These are phyloP conservation scores for Cucurbita argyrosperma DNA, from an alignment of 306 rosid genomes.

Conservation along the genomic window DNA sequence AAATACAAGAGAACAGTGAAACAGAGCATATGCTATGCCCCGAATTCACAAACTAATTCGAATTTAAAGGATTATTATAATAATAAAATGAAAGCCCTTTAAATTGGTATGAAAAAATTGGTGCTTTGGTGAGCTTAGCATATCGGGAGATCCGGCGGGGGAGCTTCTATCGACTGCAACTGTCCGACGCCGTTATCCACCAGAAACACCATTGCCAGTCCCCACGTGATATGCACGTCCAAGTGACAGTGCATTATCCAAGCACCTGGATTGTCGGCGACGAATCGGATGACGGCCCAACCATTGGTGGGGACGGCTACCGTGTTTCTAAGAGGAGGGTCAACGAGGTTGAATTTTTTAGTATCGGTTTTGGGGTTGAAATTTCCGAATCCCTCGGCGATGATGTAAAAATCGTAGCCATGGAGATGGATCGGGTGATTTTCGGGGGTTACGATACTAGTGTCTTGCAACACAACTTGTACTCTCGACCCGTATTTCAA, in stretches of 20 bases:
- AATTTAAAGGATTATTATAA: not conserved
- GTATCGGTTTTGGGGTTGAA: slow-evolving; percentile 50
- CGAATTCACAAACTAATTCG: not conserved
- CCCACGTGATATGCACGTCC: slow-evolving; percentile 89
- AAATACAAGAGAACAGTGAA: not conserved
- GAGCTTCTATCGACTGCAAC: slow-evolving; percentile 52
- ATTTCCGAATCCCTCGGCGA: slow-evolving; percentile 84
- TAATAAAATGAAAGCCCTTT: not conserved
- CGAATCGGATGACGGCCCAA: slow-evolving; percentile 89
- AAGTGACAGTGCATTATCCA: slow-evolving; percentile 95
- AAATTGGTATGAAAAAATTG: not conserved
- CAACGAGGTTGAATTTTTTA: slow-evolving; percentile 62
- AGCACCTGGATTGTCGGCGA: slow-evolving; percentile 93
- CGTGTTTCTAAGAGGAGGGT: slow-evolving; percentile 78
- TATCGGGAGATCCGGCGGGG: slow-evolving; percentile 59
- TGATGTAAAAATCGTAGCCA: slow-evolving; percentile 73
- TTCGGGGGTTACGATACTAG: slow-evolving; percentile 61
- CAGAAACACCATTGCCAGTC: slow-evolving; percentile 76
- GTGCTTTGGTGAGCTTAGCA: slow-evolving; percentile 21
- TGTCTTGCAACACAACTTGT: slow-evolving; percentile 73
- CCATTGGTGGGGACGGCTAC: slow-evolving; percentile 75
- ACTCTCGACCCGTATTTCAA: slow-evolving; percentile 65
- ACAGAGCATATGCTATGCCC: not conserved
- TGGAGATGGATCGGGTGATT: slow-evolving; percentile 89
- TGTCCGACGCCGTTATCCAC: slow-evolving; percentile 70